These are phyloP conservation scores for Colletotrichum kahawae DNA, from an alignment of 2,329 filamentous ascomycete species.

Conservation along the genomic window DNA sequence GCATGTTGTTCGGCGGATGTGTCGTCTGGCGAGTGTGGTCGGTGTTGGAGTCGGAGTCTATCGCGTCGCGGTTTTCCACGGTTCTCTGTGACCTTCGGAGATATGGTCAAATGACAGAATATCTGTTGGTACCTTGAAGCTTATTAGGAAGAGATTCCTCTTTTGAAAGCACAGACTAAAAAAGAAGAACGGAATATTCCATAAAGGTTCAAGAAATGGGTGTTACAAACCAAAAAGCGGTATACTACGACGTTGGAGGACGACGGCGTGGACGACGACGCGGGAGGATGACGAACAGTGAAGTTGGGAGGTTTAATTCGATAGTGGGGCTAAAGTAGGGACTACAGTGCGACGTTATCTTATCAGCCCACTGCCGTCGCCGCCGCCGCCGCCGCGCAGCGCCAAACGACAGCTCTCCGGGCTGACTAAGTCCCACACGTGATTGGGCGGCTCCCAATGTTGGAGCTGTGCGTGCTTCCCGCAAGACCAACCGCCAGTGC, in stretches of 20 bases:
- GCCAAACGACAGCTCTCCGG: neutral
- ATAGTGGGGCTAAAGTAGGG: neutral
- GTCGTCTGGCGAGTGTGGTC: too few relatives aligned
- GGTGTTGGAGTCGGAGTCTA: neutral
- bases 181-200: too few relatives aligned
- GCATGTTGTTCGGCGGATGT: slow-evolving; percentile 57
- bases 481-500: slow-evolving; percentile 6
- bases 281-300: neutral
- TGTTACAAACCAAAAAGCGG: too few relatives aligned
- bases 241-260: too few relatives aligned
- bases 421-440: slow-evolving; percentile 20
- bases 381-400: neutral
- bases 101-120: neutral
- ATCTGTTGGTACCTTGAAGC: too few relatives aligned
- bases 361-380: neutral
- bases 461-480: slow-evolving; percentile 6
- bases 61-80: neutral
- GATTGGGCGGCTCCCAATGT: slow-evolving; percentile 15
- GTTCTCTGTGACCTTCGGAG: neutral
- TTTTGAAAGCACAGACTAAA: too few relatives aligned
- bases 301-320: neutral
- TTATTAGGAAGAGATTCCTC: too few relatives aligned
- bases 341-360: neutral
- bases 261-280: neutral
- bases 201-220: too few relatives aligned